These are phyloP conservation scores for Hordeum pubiflorum DNA, from an alignment of 202 grass and related monocot species.

Conservation along the genomic window DNA sequence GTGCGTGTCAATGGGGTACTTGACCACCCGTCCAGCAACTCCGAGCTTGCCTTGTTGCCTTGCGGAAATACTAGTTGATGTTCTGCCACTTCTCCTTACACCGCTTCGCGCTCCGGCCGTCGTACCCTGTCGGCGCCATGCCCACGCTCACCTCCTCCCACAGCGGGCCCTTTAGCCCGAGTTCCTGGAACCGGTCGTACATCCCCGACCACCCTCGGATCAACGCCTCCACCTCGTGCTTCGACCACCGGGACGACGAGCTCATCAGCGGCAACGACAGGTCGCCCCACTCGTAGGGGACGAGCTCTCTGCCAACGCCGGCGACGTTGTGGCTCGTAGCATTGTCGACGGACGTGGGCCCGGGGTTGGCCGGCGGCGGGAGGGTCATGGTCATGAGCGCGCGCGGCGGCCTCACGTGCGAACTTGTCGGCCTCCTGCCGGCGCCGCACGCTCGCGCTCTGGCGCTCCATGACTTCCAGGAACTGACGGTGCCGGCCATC, in stretches of 20 bases:
- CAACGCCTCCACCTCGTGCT: slow-evolving; percentile 73
- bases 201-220: slow-evolving; percentile 66
- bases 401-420: slow-evolving; percentile 48
- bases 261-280: background rate
- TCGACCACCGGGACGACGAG: slow-evolving; percentile 69
- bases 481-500: slow-evolving; percentile 85
- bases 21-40: slow-evolving; percentile 78
- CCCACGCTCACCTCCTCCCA: slow-evolving; percentile 92
- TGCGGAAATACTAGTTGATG: slow-evolving; percentile 99
- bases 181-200: slow-evolving; percentile 73
- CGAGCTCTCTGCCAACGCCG: background rate
- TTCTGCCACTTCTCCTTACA: slow-evolving; percentile 99
- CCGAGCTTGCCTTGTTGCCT: slow-evolving; percentile 45
- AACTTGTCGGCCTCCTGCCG: slow-evolving; percentile 73
- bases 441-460: slow-evolving; percentile 71
- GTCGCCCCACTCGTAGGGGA: slow-evolving; percentile 17
- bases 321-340: background rate
- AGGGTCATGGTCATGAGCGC: slow-evolving; percentile 47
- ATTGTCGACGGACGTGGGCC: background rate
- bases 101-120: slow-evolving; percentile 60
- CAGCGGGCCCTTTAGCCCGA: slow-evolving; percentile 78
- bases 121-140: slow-evolving; percentile 69
- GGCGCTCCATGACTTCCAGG: slow-evolving; percentile 76
- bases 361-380: background rate
- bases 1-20: slow-evolving; percentile 40